Conservation (phyloP, 2,329 filamentous ascomycete species). For the Colletotrichum orbiculare region DNA sequence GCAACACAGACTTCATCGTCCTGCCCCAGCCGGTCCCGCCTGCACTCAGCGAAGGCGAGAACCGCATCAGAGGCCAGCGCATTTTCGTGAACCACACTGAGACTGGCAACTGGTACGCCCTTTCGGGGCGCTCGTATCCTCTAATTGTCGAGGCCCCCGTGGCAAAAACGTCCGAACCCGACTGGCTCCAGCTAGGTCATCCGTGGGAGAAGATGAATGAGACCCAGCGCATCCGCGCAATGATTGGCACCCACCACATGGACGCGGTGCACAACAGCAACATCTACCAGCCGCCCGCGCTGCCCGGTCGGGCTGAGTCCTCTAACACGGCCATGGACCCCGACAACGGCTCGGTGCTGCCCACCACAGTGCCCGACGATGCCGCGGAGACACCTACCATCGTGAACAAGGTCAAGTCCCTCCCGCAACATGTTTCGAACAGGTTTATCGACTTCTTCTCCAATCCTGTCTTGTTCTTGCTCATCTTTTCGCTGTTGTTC, state of each 20-base stretch:
- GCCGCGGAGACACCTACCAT: conserved; percentile 53
- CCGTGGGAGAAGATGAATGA: conserved; percentile 53
- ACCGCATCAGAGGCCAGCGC: conserved; percentile 67
- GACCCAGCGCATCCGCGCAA: conserved; percentile 66
- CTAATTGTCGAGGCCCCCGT: conserved; percentile 77
- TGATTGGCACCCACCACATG: conserved; percentile 79
- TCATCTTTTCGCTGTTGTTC: conserved; percentile 55
- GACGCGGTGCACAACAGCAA: conserved; percentile 51
- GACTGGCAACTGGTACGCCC: conserved; percentile 90
- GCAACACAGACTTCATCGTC: conserved; percentile 81
- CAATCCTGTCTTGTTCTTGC: conserved; percentile 63
- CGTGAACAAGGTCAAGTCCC: conserved; percentile 60
- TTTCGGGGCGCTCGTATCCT: conserved; percentile 89
- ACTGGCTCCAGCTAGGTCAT: conserved; percentile 59
- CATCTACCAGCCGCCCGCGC: conserved; percentile 49
- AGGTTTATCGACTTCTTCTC: conserved; percentile 66
- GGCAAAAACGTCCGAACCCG: conserved; percentile 56
- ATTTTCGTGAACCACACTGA: conserved; percentile 91
- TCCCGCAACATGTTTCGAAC: conserved; percentile 62
- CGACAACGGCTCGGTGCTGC: conserved; percentile 49
- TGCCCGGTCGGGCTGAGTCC: conserved; percentile 48
- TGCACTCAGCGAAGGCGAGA: conserved; percentile 58
- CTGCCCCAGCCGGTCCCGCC: conserved; percentile 86
- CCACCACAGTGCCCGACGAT: conserved; percentile 41
- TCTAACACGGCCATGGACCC: conserved; percentile 44